Percentiles rank a stretch among this genome's conserved stretches.
Evolutionary conservation across 2,329 filamentous ascomycete genomes (phyloP).

Genomic region (Colletotrichum chrysophilum): DNA sequence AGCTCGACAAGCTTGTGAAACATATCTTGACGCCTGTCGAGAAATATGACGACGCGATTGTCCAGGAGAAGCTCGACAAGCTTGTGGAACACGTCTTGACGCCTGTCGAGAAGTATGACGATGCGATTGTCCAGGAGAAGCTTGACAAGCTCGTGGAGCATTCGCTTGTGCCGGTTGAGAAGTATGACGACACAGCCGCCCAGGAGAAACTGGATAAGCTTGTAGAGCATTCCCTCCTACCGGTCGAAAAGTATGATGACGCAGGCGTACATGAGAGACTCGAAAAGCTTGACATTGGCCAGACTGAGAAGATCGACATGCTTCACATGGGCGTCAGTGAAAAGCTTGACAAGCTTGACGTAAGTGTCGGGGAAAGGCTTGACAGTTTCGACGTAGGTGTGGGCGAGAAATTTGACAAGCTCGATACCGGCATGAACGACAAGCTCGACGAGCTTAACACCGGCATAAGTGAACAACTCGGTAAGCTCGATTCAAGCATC

Average conservation of each 20-base stretch:
- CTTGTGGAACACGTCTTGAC: constrained; percentile 1
- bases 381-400: constrained; percentile 47
- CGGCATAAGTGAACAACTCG: constrained; percentile 48
- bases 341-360: constrained; percentile 61
- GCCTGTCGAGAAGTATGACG: constrained; percentile 24
- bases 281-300: constrained; percentile 57
- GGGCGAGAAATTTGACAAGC: constrained; percentile 48
- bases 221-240: background rate
- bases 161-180: constrained; percentile 38
- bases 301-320: constrained; percentile 30
- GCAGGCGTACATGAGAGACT: constrained; percentile 30
- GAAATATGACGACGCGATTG: constrained; percentile 22
- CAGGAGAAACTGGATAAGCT: constrained; percentile 11
- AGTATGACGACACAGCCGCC: constrained; percentile 6
- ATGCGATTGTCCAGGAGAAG: constrained; percentile 30
- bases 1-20: constrained; percentile 13
- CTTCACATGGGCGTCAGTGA: constrained; percentile 53
- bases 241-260: constrained; percentile 26
- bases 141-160: constrained; percentile 61
- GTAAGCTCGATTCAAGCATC: constrained; percentile 40
- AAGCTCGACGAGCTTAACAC: constrained; percentile 42
- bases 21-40: constrained; percentile 3
- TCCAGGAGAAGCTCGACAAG: constrained; percentile 13
- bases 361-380: constrained; percentile 29
- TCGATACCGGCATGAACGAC: constrained; percentile 32